These are phyloP conservation scores for Collybiopsis confluens DNA, from an alignment of 768 basidiomycete genomes.

Conservation along the genomic window DNA sequence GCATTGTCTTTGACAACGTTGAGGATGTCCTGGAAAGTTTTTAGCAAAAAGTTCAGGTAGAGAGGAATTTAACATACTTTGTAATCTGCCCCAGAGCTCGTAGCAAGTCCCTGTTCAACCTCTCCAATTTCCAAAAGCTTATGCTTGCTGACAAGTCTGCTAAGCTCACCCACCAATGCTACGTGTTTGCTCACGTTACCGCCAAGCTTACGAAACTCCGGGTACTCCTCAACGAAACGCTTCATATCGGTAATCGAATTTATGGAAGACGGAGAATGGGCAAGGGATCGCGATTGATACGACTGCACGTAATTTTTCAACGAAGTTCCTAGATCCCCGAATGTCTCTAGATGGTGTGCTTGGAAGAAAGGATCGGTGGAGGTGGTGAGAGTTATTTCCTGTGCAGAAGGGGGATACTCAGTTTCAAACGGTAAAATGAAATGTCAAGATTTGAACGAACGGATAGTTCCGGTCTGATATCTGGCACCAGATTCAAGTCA, in stretches of 20 bases:
- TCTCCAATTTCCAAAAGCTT: conserved; percentile 88
- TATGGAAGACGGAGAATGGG: conserved; percentile 73
- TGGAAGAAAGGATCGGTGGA: conserved; percentile 94
- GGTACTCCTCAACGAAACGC: conserved; percentile 95
- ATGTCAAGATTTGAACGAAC: conserved; percentile 49
- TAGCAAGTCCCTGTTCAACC: conserved; percentile 93
- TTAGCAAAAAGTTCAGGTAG: no score
- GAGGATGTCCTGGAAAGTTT: conserved; percentile 77
- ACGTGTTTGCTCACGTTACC: conserved; percentile 99
- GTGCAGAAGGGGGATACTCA: conserved; percentile 8
- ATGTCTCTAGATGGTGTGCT: conserved; percentile 85
- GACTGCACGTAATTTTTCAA: conserved; percentile 92
- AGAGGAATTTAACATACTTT: no score
- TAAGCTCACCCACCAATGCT: conserved; percentile 92
- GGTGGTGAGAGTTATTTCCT: conserved; percentile 94
- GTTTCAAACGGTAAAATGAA: conserved; percentile 5
- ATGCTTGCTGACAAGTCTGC: conserved; percentile 81
- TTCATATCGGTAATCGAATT: conserved; percentile 98
- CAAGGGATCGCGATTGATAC: conserved; percentile 80
- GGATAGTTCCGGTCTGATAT: conserved; percentile 79
- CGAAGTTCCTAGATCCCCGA: conserved; percentile 92
- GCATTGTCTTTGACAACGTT: conserved; percentile 61
- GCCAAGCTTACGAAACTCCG: conserved; percentile 93
- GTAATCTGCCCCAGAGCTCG: conserved; percentile 86
- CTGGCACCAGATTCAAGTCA: conserved; percentile 77